phyloP scores from a whole-genome alignment of 108 stramenopile genomes.

The Mayamaea pseudoterrestris region DNA sequence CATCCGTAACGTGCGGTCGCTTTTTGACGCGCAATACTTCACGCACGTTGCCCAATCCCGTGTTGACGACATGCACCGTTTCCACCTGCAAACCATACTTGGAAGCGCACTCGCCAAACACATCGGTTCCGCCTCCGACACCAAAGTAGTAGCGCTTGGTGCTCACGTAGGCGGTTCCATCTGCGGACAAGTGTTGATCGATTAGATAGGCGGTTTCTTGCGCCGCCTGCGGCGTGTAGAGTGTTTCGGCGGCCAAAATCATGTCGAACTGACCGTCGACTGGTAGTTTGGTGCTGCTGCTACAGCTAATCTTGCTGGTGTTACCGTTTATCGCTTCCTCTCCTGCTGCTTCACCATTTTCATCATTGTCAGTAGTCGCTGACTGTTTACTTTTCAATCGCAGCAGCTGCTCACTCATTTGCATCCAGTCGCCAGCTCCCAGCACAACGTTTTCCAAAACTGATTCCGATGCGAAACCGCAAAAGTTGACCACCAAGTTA shows the following conservation, averaged over 20 bases:
- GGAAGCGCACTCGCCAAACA: slow-evolving; percentile 16
- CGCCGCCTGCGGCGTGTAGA: slow-evolving; percentile 49
- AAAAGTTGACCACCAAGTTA: slow-evolving; percentile 35
- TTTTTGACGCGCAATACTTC: slow-evolving; percentile 35
- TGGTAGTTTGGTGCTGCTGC: slow-evolving; percentile 9
- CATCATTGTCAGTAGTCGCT: neutral
- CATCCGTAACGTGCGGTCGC: too few species aligned
- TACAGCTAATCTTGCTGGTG: too few species aligned
- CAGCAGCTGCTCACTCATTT: slow-evolving; percentile 11
- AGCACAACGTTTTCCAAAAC: slow-evolving; percentile 15
- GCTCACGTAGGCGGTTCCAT: slow-evolving; percentile 56
- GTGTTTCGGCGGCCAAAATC: slow-evolving; percentile 75
- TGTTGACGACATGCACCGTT: slow-evolving; percentile 34
- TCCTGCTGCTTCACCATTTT: neutral
- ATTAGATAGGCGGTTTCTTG: slow-evolving; percentile 55
- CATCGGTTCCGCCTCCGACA: slow-evolving; percentile 68
- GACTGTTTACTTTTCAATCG: too few species aligned
- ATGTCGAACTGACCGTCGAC: slow-evolving; percentile 37
- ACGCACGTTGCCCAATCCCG: slow-evolving; percentile 67
- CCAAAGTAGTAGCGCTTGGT: slow-evolving; percentile 85
- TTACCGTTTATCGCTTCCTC: too few species aligned
- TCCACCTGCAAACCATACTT: slow-evolving; percentile 11
- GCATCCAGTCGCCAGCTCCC: slow-evolving; percentile 60
- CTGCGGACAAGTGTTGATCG: slow-evolving; percentile 33
- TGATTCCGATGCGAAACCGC: neutral